Percentiles rank a stretch among this genome's conserved stretches.
Conservation (phyloP, 495 filamentous ascomycete genomes). For the Barbatosphaeria neglecta region DNA sequence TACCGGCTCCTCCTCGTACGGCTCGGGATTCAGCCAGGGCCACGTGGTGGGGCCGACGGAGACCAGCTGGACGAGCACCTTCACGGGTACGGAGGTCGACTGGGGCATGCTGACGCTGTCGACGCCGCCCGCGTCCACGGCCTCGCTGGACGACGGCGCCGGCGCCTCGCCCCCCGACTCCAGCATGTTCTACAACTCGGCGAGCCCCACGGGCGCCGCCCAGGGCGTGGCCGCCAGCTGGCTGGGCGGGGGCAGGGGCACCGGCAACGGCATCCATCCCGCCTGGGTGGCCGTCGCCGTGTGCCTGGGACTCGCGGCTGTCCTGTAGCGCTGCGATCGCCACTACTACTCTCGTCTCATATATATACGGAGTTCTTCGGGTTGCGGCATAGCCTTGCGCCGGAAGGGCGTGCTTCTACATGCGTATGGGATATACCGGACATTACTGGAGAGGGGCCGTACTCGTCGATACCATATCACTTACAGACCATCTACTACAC, state of each 20-base stretch:
- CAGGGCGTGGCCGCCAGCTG: neutral
- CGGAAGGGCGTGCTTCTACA: no score
- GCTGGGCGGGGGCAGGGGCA: no score
- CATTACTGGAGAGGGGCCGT: no score
- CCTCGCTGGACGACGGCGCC: slow-evolving; percentile 10
- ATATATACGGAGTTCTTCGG: no score
- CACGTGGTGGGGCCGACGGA: slow-evolving; percentile 18
- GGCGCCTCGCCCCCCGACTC: slow-evolving; percentile 1
- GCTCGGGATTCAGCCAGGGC: slow-evolving; percentile 12
- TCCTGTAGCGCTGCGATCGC: neutral
- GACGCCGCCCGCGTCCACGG: slow-evolving; percentile 12
- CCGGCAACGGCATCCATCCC: no score
- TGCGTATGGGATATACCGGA: no score
- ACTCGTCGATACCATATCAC: no score
- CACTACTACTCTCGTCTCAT: no score
- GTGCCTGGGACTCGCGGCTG: neutral
- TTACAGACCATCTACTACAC: no score
- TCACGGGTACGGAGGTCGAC: slow-evolving; percentile 14
- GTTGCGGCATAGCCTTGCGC: no score
- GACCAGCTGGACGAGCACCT: slow-evolving; percentile 19
- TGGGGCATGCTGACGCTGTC: slow-evolving; percentile 28
- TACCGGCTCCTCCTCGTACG: slow-evolving; percentile 21
- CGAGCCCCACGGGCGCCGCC: neutral
- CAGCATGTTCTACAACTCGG: neutral
- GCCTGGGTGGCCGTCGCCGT: neutral